These are phyloP conservation scores for Cryptococcus sp. DNA, from an alignment of 1,284 basidiomycete genomes.

Conservation along the genomic window DNA sequence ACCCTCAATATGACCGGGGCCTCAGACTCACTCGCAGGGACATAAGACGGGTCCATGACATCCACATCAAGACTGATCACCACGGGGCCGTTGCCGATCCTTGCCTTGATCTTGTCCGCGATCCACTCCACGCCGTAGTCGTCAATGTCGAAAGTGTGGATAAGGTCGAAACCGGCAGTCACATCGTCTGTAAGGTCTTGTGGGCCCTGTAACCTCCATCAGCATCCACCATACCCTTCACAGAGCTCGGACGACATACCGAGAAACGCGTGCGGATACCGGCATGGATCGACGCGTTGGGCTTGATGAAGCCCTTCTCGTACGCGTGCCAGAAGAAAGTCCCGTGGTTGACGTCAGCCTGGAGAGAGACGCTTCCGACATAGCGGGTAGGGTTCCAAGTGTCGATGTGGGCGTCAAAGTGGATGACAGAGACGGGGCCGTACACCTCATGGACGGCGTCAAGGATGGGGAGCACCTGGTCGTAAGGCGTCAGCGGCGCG, in stretches of 20 bases:
- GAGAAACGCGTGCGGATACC: slow-evolving; percentile 44
- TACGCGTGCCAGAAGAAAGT: slow-evolving; percentile 52
- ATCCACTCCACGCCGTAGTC: slow-evolving; percentile 51
- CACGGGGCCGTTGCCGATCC: slow-evolving; percentile 41
- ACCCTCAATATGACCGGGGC: background rate
- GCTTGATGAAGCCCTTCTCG: slow-evolving; percentile 48
- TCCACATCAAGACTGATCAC: slow-evolving; percentile 46
- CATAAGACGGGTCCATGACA: slow-evolving; percentile 44
- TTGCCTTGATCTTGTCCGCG: slow-evolving; percentile 41
- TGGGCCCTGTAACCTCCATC: slow-evolving; percentile 15
- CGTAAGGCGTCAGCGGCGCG: background rate
- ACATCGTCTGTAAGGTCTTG: slow-evolving; percentile 42
- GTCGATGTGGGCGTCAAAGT: slow-evolving; percentile 53
- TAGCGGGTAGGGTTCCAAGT: slow-evolving; percentile 50
- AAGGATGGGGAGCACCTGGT: slow-evolving; percentile 51
- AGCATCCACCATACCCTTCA: background rate
- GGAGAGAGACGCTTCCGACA: slow-evolving; percentile 28
- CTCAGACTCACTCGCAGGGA: slow-evolving; percentile 39
- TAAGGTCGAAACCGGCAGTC: slow-evolving; percentile 49
- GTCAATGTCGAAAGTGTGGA: slow-evolving; percentile 50
- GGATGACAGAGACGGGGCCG: slow-evolving; percentile 31
- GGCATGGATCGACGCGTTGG: slow-evolving; percentile 60
- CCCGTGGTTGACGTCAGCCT: slow-evolving; percentile 36
- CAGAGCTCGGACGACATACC: slow-evolving; percentile 15
- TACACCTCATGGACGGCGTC: slow-evolving; percentile 47